Percentiles rank a stretch among this genome's conserved stretches.
Evolutionary conservation across 371 early-diverging fungal genomes (phyloP).

Genomic region (Rhizopus delemar): DNA sequence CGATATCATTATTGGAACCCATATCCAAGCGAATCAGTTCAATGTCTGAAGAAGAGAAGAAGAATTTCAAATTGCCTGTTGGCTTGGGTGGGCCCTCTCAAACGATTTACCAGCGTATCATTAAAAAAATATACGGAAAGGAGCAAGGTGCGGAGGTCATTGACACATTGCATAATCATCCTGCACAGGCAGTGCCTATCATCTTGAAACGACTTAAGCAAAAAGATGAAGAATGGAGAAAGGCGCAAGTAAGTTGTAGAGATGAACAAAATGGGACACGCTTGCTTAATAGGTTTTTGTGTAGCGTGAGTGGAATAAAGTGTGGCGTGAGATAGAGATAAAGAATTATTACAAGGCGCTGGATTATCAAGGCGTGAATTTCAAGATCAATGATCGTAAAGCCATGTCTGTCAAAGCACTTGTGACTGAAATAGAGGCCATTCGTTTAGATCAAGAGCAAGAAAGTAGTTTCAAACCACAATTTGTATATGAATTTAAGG

Average conservation of each 20-base stretch:
- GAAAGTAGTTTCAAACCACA: constrained; percentile 48
- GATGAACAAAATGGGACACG: constrained; percentile 60
- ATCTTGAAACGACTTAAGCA: constrained; percentile 93
- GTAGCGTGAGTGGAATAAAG: constrained; percentile 84
- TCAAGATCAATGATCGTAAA: constrained; percentile 87
- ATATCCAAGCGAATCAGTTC: constrained; percentile 66
- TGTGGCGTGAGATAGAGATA: constrained; percentile 93
- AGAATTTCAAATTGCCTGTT: constrained; percentile 67
- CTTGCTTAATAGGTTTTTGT: constrained; percentile 69
- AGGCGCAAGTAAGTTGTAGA: constrained; percentile 57
- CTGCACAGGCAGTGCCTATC: constrained; percentile 91
- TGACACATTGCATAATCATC: constrained; percentile 88
- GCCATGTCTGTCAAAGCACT: constrained; percentile 74
- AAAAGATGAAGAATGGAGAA: constrained; percentile 96
- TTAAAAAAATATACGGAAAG: constrained; percentile 88
- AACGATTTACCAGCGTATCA: constrained; percentile 80
- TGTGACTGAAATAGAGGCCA: constrained; percentile 80
- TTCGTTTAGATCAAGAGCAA: constrained; percentile 56
- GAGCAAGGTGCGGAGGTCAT: constrained; percentile 87
- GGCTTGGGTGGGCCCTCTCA: constrained; percentile 85
- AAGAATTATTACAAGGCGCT: constrained; percentile 97
- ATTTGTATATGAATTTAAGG: constrained; percentile 66
- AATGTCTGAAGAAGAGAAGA: constrained; percentile 80
- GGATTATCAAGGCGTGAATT: constrained; percentile 90
- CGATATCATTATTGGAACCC: constrained; percentile 88